phyloP scores from a whole-genome alignment of 148 eudicot genomes.

The Drosera capensis region DNA sequence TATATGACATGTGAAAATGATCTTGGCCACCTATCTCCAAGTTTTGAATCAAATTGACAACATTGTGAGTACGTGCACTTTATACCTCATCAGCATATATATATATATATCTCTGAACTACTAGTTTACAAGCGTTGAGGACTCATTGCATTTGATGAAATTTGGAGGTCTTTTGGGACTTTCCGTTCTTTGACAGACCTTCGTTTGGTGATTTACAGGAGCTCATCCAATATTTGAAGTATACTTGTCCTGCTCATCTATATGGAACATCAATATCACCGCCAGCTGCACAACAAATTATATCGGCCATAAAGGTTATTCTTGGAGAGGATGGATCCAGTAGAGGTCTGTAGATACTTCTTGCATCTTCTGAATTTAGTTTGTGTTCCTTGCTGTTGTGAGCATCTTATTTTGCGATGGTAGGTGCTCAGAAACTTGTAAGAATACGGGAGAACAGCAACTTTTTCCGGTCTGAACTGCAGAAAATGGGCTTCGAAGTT shows the following conservation, averaged over 20 bases:
- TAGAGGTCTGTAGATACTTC: constrained; percentile 35
- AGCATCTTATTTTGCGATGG: constrained; percentile 4
- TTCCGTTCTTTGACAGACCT: not conserved
- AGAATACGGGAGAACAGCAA: constrained; percentile 84
- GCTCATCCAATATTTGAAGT: constrained; percentile 60
- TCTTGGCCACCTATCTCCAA: too few species aligned
- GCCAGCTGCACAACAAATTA: constrained; percentile 86
- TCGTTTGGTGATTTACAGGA: constrained; percentile 27
- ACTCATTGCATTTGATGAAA: too few species aligned
- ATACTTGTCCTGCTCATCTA: constrained; percentile 76
- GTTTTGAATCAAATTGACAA: too few species aligned
- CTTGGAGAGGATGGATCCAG: constrained; percentile 94
- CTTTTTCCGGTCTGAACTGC: constrained; percentile 78
- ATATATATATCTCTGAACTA: too few species aligned
- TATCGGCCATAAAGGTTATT: constrained; percentile 63
- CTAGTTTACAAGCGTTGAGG: too few species aligned
- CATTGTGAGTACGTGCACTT: too few species aligned
- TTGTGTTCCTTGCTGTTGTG: not conserved
- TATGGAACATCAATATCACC: constrained; percentile 93
- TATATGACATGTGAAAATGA: not conserved
- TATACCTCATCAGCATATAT: too few species aligned
- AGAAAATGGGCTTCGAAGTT: constrained; percentile 83
- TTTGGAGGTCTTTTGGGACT: not conserved
- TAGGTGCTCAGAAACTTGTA: constrained; percentile 87
- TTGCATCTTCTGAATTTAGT: not conserved